Evolutionary conservation across 257 asterid genomes (phyloP).

Genomic region (Prunella vulgaris): DNA sequence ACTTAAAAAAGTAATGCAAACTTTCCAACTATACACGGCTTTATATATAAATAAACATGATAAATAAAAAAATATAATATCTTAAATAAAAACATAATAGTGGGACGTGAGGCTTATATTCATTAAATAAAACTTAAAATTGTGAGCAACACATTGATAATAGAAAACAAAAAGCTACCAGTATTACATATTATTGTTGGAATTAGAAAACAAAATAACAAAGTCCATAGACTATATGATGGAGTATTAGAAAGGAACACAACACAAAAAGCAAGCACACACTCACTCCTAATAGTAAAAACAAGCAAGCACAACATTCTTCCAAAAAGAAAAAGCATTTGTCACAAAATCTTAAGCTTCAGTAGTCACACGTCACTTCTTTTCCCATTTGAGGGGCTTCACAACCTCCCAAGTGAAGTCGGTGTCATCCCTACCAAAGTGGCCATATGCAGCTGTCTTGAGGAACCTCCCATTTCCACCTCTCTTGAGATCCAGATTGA

Average conservation of each 20-base stretch:
- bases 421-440: constrained; percentile 32
- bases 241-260: background rate
- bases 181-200: background rate
- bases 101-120: too few relatives aligned
- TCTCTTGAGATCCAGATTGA: constrained; percentile 34
- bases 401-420: constrained; percentile 39
- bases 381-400: constrained; percentile 33
- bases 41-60: too few relatives aligned
- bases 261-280: background rate
- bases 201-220: background rate
- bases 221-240: background rate
- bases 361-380: background rate
- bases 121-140: too few relatives aligned
- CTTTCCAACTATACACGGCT: too few relatives aligned
- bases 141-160: too few relatives aligned
- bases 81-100: too few relatives aligned
- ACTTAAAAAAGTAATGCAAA: too few relatives aligned
- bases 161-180: too few relatives aligned
- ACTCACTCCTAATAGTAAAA: background rate
- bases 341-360: constrained; percentile 10
- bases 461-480: constrained; percentile 35
- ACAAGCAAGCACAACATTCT: background rate
- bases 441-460: constrained; percentile 40
- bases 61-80: too few relatives aligned
- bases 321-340: background rate